These are phyloP conservation scores for Fusarium heterosporum DNA, from an alignment of 2,329 filamentous ascomycete species.

Conservation along the genomic window DNA sequence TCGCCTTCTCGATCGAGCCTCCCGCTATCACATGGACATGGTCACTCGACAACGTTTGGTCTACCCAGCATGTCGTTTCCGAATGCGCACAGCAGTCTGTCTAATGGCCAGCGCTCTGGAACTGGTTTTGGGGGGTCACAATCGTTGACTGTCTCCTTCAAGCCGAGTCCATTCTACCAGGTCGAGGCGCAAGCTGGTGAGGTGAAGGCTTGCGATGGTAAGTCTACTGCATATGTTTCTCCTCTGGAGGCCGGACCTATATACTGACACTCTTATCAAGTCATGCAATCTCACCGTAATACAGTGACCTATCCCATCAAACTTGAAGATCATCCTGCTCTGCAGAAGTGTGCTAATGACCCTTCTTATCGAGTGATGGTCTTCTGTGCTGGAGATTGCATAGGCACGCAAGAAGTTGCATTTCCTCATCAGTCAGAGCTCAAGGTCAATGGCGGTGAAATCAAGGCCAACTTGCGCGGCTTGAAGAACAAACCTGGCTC, in stretches of 20 bases:
- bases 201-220: constrained; percentile 79
- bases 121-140: constrained; percentile 31
- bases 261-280: constrained; percentile 51
- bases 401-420: constrained; percentile 77
- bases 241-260: background rate
- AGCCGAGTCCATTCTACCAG: constrained; percentile 87
- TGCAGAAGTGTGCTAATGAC: constrained; percentile 69
- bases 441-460: constrained; percentile 86
- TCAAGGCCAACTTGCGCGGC: constrained; percentile 93
- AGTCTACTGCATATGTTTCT: constrained; percentile 46
- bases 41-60: constrained; percentile 23
- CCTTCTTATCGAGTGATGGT: constrained; percentile 79
- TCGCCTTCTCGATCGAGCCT: constrained; percentile 36
- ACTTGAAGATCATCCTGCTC: constrained; percentile 63
- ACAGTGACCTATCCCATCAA: constrained; percentile 60
- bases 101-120: constrained; percentile 40
- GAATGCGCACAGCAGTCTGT: constrained; percentile 28
- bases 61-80: constrained; percentile 39
- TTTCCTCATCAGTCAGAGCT: constrained; percentile 95
- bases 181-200: constrained; percentile 73
- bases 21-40: constrained; percentile 25
- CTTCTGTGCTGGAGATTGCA: constrained; percentile 78
- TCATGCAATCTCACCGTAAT: constrained; percentile 66
- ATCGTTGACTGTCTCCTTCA: constrained; percentile 57
- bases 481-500: constrained; percentile 97